Evolutionary conservation across 2,329 filamentous ascomycete genomes (phyloP).

Genomic region (Lasiodiplodia sp.): DNA sequence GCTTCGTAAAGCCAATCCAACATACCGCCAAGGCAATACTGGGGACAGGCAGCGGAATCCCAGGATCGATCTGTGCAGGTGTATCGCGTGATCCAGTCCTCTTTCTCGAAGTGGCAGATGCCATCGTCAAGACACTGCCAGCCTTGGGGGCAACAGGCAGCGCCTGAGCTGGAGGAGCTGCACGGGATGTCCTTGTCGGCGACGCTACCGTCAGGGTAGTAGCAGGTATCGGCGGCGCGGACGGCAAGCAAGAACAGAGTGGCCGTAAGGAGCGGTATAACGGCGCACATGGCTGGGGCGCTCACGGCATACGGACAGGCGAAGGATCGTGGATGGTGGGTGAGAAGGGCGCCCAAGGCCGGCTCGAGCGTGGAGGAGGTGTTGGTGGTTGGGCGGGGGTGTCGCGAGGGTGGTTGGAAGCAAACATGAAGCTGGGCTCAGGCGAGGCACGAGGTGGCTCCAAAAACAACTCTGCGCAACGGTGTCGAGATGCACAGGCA

Average conservation of each 20-base stretch:
- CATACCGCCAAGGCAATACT: conserved; percentile 39
- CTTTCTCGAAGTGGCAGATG: conserved; percentile 39
- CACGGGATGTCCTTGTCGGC: conserved; percentile 37
- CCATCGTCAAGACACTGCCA: conserved; percentile 45
- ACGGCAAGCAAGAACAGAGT: background rate
- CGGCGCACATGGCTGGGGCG: conserved; percentile 1
- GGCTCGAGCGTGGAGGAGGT: conserved; percentile 1
- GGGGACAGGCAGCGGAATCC: conserved; percentile 37
- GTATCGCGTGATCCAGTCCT: conserved; percentile 40
- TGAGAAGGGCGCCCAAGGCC: conserved; percentile 4
- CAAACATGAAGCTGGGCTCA: conserved; percentile 14
- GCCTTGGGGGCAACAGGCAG: conserved; percentile 43
- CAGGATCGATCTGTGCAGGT: conserved; percentile 45
- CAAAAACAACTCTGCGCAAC: background rate
- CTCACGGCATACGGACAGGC: background rate
- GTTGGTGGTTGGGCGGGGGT: background rate
- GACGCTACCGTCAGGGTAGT: conserved; percentile 45
- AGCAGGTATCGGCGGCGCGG: conserved; percentile 40
- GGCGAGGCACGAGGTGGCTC: conserved; percentile 9
- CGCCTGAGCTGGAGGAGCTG: conserved; percentile 32
- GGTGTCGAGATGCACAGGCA: background rate
- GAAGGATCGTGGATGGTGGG: background rate
- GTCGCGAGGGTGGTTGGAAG: background rate
- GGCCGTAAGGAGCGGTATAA: background rate
- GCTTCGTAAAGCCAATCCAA: background rate